A percentile compares a stretch with the other conserved stretches of the same genome.
Evolutionary conservation across 2,329 filamentous ascomycete species (phyloP).

Genomic region (Sarocladium strictum): DNA sequence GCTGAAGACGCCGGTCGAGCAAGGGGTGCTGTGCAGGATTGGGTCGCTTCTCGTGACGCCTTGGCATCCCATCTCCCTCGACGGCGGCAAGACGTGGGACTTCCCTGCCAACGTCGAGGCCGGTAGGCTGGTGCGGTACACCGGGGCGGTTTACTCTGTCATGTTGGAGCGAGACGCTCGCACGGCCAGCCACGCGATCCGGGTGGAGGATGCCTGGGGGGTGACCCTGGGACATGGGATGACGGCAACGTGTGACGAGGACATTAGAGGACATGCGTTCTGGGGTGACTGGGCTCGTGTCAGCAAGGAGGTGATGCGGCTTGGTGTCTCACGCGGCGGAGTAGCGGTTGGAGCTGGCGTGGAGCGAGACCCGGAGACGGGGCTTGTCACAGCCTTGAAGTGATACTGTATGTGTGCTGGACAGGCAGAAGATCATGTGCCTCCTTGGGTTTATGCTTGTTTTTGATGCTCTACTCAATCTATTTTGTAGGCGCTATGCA

Average conservation of each 20-base stretch:
- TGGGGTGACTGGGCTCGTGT: constrained; percentile 46
- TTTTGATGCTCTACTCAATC: too few species aligned
- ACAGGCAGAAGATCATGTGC: neutral
- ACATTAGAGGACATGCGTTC: constrained; percentile 44
- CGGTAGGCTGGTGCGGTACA: constrained; percentile 31
- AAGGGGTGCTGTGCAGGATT: constrained; percentile 38
- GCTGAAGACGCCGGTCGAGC: constrained; percentile 39
- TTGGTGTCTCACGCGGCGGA: constrained; percentile 31
- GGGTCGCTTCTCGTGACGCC: constrained; percentile 46
- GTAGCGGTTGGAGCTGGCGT: constrained; percentile 39
- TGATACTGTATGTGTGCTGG: too few species aligned
- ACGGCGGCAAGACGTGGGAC: constrained; percentile 31
- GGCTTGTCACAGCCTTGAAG: constrained; percentile 30
- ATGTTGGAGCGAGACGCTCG: constrained; percentile 42
- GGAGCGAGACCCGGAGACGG: constrained; percentile 28
- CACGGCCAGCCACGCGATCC: constrained; percentile 43
- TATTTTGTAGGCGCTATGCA: too few species aligned
- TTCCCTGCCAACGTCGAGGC: constrained; percentile 38
- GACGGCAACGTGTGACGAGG: constrained; percentile 16
- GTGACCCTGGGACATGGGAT: constrained; percentile 56
- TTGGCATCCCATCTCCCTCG: constrained; percentile 50
- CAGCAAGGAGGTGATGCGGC: constrained; percentile 28
- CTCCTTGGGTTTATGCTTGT: neutral
- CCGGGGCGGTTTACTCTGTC: constrained; percentile 50
- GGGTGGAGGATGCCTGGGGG: constrained; percentile 41